phyloP scores from a whole-genome alignment of 768 basidiomycete genomes.

The Naganishia friedmannii region DNA sequence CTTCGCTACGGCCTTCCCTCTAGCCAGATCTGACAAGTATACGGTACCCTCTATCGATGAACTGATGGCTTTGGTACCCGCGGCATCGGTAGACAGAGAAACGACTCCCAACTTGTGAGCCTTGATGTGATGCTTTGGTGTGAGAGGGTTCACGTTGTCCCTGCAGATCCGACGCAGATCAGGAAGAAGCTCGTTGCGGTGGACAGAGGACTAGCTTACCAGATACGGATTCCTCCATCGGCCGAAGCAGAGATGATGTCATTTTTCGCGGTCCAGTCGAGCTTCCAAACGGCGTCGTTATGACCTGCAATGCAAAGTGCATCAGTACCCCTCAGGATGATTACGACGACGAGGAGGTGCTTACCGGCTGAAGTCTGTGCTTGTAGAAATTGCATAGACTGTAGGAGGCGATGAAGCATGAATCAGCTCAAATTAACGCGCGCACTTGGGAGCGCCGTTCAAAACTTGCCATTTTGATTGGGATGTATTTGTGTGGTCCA shows the following conservation, averaged over 20 bases:
- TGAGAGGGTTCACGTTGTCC: slow-evolving; percentile 60
- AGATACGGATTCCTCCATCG: slow-evolving; percentile 48
- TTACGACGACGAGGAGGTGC: neutral
- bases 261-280: slow-evolving; percentile 44
- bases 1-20: slow-evolving; percentile 62
- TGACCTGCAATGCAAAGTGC: slow-evolving; percentile 33
- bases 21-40: slow-evolving; percentile 67
- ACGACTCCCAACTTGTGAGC: slow-evolving; percentile 83
- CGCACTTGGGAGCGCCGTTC: neutral
- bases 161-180: slow-evolving; percentile 2
- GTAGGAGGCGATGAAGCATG: neutral
- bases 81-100: slow-evolving; percentile 68
- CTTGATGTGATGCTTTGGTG: slow-evolving; percentile 61
- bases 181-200: neutral
- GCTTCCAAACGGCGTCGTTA: slow-evolving; percentile 49
- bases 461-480: neutral
- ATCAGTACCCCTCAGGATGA: neutral
- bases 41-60: slow-evolving; percentile 84
- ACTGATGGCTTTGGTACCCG: slow-evolving; percentile 66
- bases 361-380: slow-evolving; percentile 29
- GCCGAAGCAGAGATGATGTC: slow-evolving; percentile 46
- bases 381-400: slow-evolving; percentile 35
- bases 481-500: no score
- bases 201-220: slow-evolving; percentile 4
- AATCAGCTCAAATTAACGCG: neutral